Percentiles rank a stretch among this genome's conserved stretches.
Evolutionary conservation across 495 filamentous ascomycete genomes (phyloP).

Genomic region (Chaetomium tenue): DNA sequence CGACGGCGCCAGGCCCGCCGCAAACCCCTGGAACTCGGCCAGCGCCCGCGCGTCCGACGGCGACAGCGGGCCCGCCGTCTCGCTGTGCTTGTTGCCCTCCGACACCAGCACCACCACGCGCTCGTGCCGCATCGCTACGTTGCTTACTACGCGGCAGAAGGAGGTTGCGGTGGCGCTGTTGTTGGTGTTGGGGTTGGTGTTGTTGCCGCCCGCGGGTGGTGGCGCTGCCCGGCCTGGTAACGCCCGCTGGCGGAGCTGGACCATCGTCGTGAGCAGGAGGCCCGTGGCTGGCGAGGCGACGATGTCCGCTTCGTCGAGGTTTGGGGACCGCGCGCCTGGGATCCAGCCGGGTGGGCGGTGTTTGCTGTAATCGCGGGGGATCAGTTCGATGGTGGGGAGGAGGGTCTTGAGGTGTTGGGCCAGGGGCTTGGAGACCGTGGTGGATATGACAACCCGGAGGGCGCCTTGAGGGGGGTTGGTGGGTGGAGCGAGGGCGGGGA

Average conservation of each 20-base stretch:
- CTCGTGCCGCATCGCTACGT: slow-evolving; percentile 63
- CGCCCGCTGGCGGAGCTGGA: slow-evolving; percentile 69
- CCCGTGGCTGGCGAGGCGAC: slow-evolving; percentile 69
- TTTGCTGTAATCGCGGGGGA: slow-evolving; percentile 58
- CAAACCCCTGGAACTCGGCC: slow-evolving; percentile 55
- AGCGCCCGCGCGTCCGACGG: slow-evolving; percentile 53
- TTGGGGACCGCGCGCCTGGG: slow-evolving; percentile 35
- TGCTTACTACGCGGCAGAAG: slow-evolving; percentile 57
- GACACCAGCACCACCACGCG: slow-evolving; percentile 68
- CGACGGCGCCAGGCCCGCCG: slow-evolving; percentile 36
- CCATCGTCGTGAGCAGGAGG: slow-evolving; percentile 67
- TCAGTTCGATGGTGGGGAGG: slow-evolving; percentile 53
- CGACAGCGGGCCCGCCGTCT: slow-evolving; percentile 40
- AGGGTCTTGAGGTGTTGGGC: slow-evolving; percentile 47
- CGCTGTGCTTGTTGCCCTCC: slow-evolving; percentile 45
- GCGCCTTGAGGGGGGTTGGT: slow-evolving; percentile 28
- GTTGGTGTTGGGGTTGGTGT: slow-evolving; percentile 42
- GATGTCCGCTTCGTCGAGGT: slow-evolving; percentile 68
- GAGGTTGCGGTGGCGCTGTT: slow-evolving; percentile 29
- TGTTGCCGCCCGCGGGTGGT: slow-evolving; percentile 27
- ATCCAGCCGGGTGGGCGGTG: slow-evolving; percentile 39
- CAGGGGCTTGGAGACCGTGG: slow-evolving; percentile 48
- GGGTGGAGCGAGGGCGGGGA: slow-evolving; percentile 28
- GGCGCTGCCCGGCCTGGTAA: slow-evolving; percentile 52
- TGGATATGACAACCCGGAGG: slow-evolving; percentile 50